Base-by-base conservation (phyloP, 106 monocot genomes). In the Dioscorea zingiberensis region DNA sequence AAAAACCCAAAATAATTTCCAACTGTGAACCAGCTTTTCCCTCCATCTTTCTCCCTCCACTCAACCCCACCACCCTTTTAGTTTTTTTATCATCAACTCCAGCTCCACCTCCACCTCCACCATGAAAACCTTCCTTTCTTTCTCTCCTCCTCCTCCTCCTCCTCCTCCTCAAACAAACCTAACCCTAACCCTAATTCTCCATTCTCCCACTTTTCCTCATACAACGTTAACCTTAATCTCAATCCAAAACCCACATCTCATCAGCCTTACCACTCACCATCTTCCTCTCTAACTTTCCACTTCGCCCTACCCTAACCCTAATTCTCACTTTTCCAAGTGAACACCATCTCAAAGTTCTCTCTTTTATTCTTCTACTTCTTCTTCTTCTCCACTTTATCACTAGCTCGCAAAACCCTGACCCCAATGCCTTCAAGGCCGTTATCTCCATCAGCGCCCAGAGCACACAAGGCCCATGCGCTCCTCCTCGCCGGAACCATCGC, bases 341-440 rank as follows among this genome's bases (percentile, higher is more conserved):
- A 15, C 51, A 1, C 51, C 15, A 19, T 18, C 19, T 16, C 51
- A 16, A 51, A 51, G 51, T 18, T 51, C 51, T 51, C 51, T 18
- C 4, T 19, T 51, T 51, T 4, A 51, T 18, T 38, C 38, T 38
- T 38, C 38, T 38, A 2, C 38, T 38, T 38, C 1, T 38, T 38
- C 1, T 38, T 38, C 38, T 38, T 30, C 30, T 30, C 7, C 54
- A n/a, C 21, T 51, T 13, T 51, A 24, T 7, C 49, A 13, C 11
- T 17, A 15, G 12, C 16, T 24, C 19, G 1, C 15, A 47, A 25
- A 65, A 48, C 44, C 47, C 26, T 66, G 19, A 55, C 67, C 26
- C 56, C 21, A 53, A 78, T 78, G 67, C 72, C 64, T 51, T 76
- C 76, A 13, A 44, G 68, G 21, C 48, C 59, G 4, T n/a, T 72